Evolutionary conservation across 176 grass and related monocot genomes (phyloP), one percentile per base, ranked within the genome.

Genomic region (Cenchrus purpureus): DNA sequence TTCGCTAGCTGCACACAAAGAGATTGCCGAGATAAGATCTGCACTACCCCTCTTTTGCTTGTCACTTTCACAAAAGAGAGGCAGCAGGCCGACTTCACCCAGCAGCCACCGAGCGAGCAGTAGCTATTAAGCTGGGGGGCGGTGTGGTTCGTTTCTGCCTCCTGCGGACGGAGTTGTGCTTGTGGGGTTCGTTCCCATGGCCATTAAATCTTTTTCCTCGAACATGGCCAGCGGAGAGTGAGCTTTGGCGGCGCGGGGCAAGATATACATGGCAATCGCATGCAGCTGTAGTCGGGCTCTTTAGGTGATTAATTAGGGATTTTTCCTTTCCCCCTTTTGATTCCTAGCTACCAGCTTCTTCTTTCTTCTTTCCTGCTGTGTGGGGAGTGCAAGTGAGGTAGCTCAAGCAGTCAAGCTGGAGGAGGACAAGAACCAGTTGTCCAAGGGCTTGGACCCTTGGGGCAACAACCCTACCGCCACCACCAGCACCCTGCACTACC

Each of bases 381-480:
- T 54, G 66, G 54, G 74, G 59, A n/a, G 70, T 61, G 79, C 25
- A 56, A 82, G 72, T 57, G 79, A 79, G 79, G 59, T 43, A 68
- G 85, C 61, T 84, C 89, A 88, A 91, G 85, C 85, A 88, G 89
- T 84, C 89, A 88, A 91, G 85, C 85, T 91, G 89, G 85, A 88
- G 89, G 89, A 87, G 70, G 89, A 87, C 71, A 91, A 85, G 89
- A 91, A 87, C 64, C 89, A 87, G 85, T 84, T 88, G 81, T 88
- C 89, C 89, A 88, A 87, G 89, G 89, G 89, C 85, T 85, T 91
- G 73, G 89, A 87, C 89, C 89, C 89, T 88, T 91, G 89, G 89
- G 71, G 71, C 77, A 91, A 90, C 78, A 90, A 88, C 81, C 85
- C 85, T 84, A 91, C 76, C 37, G 85, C 81, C 81, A 59, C 74